Conservation (phyloP, 805 yeast species). For the Cyberlindnera sargentensis region DNA sequence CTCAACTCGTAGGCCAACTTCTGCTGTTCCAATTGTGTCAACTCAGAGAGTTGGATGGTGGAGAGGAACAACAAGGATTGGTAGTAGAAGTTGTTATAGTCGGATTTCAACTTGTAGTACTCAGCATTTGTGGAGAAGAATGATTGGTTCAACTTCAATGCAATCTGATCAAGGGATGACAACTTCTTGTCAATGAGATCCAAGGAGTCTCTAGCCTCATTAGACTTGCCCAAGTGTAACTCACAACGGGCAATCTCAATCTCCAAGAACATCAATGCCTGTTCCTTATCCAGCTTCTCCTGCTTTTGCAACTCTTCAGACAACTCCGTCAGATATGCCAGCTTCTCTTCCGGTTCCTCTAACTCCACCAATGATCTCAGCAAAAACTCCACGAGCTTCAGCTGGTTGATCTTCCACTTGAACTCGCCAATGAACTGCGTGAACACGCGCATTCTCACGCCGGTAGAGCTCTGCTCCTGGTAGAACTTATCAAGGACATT, state of each 20-base stretch:
- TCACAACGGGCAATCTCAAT: slow-evolving; percentile 72
- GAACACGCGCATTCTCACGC: slow-evolving; percentile 59
- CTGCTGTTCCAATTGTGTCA: slow-evolving; percentile 34
- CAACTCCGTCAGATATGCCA: slow-evolving; percentile 40
- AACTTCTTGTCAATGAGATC: slow-evolving; percentile 53
- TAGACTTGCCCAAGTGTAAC: slow-evolving; percentile 45
- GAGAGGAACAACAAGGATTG: slow-evolving; percentile 79
- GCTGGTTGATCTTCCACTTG: slow-evolving; percentile 65
- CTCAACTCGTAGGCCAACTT: slow-evolving; percentile 68
- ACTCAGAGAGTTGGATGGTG: slow-evolving; percentile 45
- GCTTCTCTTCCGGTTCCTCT: slow-evolving; percentile 37
- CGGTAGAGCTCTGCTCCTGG: slow-evolving; percentile 41
- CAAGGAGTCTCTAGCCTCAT: slow-evolving; percentile 60
- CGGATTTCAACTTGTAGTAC: slow-evolving; percentile 64
- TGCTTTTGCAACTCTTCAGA: slow-evolving; percentile 38
- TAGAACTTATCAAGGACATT: slow-evolving; percentile 56
- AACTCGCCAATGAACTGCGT: slow-evolving; percentile 63
- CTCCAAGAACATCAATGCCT: slow-evolving; percentile 53
- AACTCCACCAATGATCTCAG: slow-evolving; percentile 43
- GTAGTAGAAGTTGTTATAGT: slow-evolving; percentile 75
- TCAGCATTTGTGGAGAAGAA: slow-evolving; percentile 77
- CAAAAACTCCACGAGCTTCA: slow-evolving; percentile 72
- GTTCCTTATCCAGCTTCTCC: slow-evolving; percentile 31
- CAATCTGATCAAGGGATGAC: slow-evolving; percentile 49
- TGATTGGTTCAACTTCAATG: slow-evolving; percentile 68